Conservation (phyloP, 2,329 filamentous ascomycete genomes). For the Neofusicoccum parvum region DNA sequence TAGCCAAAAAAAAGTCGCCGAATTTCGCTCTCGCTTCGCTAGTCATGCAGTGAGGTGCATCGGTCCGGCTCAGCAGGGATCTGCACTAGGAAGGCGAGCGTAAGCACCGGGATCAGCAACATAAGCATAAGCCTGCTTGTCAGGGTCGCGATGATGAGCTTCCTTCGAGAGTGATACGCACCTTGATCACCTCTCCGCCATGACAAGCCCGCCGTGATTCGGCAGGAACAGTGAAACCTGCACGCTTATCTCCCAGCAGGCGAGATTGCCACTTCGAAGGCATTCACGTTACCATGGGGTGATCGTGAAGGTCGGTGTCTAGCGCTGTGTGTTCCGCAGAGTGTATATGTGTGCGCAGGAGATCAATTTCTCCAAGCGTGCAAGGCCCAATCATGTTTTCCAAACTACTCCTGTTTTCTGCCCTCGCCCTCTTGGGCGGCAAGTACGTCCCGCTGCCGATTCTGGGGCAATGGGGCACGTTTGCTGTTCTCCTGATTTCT, state of each 20-base stretch:
- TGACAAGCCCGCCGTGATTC: not conserved
- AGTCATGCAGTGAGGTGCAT: not conserved
- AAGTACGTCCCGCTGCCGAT: not conserved
- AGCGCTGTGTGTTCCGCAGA: no score
- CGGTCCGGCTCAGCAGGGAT: not conserved
- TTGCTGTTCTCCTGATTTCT: not conserved
- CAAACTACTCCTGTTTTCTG: not conserved
- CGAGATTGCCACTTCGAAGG: not conserved
- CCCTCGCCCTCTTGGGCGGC: not conserved
- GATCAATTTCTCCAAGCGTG: not conserved
- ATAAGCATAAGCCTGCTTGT: not conserved
- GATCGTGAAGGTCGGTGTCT: not conserved
- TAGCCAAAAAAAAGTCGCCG: not conserved
- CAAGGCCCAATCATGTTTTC: slow-evolving; percentile 1
- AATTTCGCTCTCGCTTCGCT: not conserved
- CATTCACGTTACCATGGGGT: not conserved
- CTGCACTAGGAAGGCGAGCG: not conserved
- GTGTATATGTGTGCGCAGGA: not conserved
- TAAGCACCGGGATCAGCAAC: not conserved
- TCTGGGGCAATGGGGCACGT: slow-evolving; percentile 3
- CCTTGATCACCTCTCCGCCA: no score
- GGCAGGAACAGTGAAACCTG: not conserved
- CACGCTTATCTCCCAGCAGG: not conserved
- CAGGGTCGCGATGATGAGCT: not conserved
- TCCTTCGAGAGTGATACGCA: not conserved